A percentile compares a stretch with the other conserved stretches of the same genome.
phyloP scores from a whole-genome alignment of 306 rosid species.

The Datisca glomerata region DNA sequence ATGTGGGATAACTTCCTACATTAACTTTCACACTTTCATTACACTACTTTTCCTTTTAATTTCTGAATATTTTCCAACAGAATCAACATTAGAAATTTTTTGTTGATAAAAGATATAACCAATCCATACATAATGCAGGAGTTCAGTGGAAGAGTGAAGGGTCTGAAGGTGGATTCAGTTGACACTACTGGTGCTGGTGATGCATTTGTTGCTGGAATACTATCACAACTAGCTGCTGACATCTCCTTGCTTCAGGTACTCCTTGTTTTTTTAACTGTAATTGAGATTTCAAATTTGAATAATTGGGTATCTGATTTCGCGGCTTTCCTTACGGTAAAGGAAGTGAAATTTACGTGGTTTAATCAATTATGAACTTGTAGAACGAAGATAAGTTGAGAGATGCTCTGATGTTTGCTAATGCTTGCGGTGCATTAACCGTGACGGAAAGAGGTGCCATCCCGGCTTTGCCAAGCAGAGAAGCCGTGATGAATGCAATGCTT shows the following conservation, averaged over 20 bases:
- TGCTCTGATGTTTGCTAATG: constrained; percentile 74
- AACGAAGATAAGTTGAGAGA: constrained; percentile 43
- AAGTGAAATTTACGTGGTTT: too few relatives aligned
- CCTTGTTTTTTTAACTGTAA: too few relatives aligned
- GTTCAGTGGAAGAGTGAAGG: constrained; percentile 71
- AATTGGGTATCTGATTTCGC: too few relatives aligned
- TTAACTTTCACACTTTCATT: too few relatives aligned
- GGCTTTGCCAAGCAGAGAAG: constrained; percentile 75
- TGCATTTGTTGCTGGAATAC: constrained; percentile 92
- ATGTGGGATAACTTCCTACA: too few relatives aligned
- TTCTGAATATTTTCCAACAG: too few relatives aligned
- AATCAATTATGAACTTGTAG: background rate
- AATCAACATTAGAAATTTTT: too few relatives aligned
- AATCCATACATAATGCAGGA: constrained; percentile 68
- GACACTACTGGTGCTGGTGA: constrained; percentile 99
- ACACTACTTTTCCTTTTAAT: too few relatives aligned
- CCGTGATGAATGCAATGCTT: constrained; percentile 49
- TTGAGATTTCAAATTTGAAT: constrained; percentile 1
- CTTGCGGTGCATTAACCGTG: constrained; percentile 76
- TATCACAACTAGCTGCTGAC: constrained; percentile 66
- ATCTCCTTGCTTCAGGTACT: constrained; percentile 76
- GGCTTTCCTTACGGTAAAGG: too few relatives aligned
- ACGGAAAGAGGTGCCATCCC: constrained; percentile 93
- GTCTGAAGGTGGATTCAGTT: constrained; percentile 74
- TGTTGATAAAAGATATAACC: too few relatives aligned